Percentiles rank a stretch among this genome's conserved stretches.
Evolutionary conservation across 2,329 filamentous ascomycete species (phyloP).

Genomic region (Colletotrichum sp.): DNA sequence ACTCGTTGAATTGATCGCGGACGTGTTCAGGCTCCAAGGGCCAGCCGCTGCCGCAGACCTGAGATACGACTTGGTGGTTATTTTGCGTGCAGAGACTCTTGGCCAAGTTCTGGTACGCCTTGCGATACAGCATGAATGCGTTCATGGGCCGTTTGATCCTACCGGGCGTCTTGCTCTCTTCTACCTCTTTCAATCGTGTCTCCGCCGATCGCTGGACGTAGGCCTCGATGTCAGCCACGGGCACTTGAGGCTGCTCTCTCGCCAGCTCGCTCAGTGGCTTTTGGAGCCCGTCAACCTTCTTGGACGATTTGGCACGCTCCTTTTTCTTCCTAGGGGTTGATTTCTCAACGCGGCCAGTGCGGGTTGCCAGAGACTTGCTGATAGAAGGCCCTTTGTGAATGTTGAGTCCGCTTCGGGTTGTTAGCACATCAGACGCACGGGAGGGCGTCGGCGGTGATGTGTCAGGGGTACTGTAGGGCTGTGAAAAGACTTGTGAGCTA

Average conservation of each 20-base stretch:
- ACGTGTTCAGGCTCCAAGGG: slow-evolving; percentile 76
- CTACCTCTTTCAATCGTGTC: slow-evolving; percentile 70
- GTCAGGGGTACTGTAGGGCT: slow-evolving; percentile 55
- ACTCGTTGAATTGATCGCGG: slow-evolving; percentile 76
- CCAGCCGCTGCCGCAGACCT: slow-evolving; percentile 88
- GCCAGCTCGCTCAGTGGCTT: slow-evolving; percentile 76
- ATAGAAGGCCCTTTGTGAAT: slow-evolving; percentile 28
- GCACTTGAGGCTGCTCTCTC: slow-evolving; percentile 62
- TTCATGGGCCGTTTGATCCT: slow-evolving; percentile 95
- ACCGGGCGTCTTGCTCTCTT: slow-evolving; percentile 69
- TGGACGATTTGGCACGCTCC: slow-evolving; percentile 44
- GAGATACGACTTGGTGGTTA: slow-evolving; percentile 93
- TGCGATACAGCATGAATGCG: slow-evolving; percentile 97
- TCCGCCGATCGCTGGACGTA: slow-evolving; percentile 78
- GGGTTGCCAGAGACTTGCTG: slow-evolving; percentile 30
- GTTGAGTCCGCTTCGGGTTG: slow-evolving; percentile 40
- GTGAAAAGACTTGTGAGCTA: slow-evolving; percentile 19
- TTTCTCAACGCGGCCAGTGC: slow-evolving; percentile 35
- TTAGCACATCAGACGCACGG: slow-evolving; percentile 37
- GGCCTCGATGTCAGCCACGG: slow-evolving; percentile 77
- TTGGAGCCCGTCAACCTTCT: slow-evolving; percentile 59
- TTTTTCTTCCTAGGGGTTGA: slow-evolving; percentile 39
- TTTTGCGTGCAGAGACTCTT: slow-evolving; percentile 83
- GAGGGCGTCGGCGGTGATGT: slow-evolving; percentile 55
- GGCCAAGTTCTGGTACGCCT: slow-evolving; percentile 85